Conservation (phyloP, 495 filamentous ascomycete species). For the Penicillium subrubescens region DNA sequence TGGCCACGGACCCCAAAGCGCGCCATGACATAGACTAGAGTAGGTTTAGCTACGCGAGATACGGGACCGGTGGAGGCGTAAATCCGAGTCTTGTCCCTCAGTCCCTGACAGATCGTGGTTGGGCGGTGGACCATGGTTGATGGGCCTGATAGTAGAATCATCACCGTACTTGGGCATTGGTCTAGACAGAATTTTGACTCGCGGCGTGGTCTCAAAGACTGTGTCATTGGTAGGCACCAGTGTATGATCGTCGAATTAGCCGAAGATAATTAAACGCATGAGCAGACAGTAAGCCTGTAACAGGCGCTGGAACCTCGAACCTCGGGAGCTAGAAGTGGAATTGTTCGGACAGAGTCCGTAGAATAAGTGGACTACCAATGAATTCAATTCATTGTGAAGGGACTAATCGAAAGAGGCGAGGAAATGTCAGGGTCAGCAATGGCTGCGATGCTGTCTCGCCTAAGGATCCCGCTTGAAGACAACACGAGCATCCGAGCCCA, state of each 20-base stretch:
- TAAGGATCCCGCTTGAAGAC: conserved; percentile 48
- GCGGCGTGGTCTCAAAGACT: not conserved
- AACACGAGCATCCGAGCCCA: conserved; percentile 34
- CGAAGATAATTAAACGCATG: not conserved
- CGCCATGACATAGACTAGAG: conserved; percentile 12
- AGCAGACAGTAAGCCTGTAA: not conserved
- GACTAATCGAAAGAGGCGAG: conserved; percentile 14
- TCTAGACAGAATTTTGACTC: not conserved
- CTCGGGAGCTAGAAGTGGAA: not conserved
- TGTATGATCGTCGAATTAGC: conserved; percentile 1
- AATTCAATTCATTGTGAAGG: not conserved
- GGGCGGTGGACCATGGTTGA: not conserved
- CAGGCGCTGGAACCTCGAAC: not conserved
- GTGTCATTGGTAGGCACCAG: not conserved
- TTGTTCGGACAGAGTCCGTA: not conserved
- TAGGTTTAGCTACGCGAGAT: conserved; percentile 31
- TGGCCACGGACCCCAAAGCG: conserved; percentile 12
- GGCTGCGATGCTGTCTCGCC: conserved; percentile 29
- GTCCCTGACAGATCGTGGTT: not conserved
- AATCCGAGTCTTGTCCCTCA: not conserved
- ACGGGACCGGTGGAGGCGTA: conserved; percentile 5
- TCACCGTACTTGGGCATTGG: not conserved
- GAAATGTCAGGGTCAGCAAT: not conserved
- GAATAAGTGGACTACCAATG: not conserved
- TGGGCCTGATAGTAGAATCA: not conserved